Evolutionary conservation across 495 filamentous ascomycete species (phyloP).

Genomic region (Penicillium canescens): DNA sequence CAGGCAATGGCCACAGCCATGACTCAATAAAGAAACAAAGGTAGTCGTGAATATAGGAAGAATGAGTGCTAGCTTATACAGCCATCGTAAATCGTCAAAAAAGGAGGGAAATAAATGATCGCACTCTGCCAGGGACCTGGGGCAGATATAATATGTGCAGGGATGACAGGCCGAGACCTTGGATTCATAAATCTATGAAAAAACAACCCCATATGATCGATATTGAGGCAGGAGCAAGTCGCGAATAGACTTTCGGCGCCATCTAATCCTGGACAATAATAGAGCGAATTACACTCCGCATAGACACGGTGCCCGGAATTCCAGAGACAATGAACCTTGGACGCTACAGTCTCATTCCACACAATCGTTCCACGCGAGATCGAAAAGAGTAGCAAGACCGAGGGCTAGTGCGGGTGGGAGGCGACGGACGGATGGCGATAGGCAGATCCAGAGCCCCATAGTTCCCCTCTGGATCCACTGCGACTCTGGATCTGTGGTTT

Average conservation of each 20-base stretch:
- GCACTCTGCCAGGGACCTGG: neutral
- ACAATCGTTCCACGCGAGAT: constrained; percentile 5
- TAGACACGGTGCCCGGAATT: neutral
- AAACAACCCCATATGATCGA: neutral
- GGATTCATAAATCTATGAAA: neutral
- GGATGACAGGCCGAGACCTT: neutral
- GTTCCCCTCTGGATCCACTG: constrained; percentile 27
- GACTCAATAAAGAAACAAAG: neutral
- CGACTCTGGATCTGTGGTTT: constrained; percentile 11
- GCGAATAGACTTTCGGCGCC: neutral
- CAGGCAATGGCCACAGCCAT: neutral
- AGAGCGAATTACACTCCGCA: neutral
- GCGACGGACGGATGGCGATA: constrained; percentile 14
- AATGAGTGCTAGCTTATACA: neutral
- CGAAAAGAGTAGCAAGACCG: constrained; percentile 26
- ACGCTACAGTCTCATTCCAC: neutral
- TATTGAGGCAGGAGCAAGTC: no score
- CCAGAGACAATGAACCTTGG: constrained; percentile 13
- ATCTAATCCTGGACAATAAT: neutral
- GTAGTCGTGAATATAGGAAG: neutral
- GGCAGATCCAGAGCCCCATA: constrained; percentile 29
- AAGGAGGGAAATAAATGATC: neutral
- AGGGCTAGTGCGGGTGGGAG: constrained; percentile 12
- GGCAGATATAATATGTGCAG: neutral
- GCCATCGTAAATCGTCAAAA: neutral